Evolutionary conservation across 805 yeast genomes (phyloP).

Genomic region (Candida odintsovae): DNA sequence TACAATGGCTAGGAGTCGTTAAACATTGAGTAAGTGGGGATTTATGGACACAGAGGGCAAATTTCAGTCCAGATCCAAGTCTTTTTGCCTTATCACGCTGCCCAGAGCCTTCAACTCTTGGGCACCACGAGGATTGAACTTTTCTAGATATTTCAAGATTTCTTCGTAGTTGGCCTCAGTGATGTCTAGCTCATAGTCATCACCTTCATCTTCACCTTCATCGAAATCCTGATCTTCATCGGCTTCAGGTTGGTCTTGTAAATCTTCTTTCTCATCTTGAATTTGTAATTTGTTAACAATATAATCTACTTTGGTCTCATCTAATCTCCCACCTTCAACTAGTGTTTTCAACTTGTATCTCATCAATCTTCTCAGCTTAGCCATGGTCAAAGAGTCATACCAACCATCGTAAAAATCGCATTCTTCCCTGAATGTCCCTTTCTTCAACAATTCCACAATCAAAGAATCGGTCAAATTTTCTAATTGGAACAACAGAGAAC

Average conservation of each 20-base stretch:
- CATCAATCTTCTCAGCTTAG: constrained; percentile 60
- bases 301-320: constrained; percentile 36
- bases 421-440: constrained; percentile 31
- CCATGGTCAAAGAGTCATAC: constrained; percentile 58
- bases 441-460: constrained; percentile 38
- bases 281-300: constrained; percentile 27
- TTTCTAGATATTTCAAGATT: constrained; percentile 15
- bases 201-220: constrained; percentile 28
- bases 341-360: constrained; percentile 65
- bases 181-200: constrained; percentile 25
- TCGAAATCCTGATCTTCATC: constrained; percentile 27
- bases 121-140: constrained; percentile 21
- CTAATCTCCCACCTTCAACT: constrained; percentile 37
- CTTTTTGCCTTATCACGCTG: constrained; percentile 15
- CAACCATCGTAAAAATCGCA: constrained; percentile 74
- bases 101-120: constrained; percentile 12
- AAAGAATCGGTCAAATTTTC: constrained; percentile 73
- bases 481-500: constrained; percentile 67
- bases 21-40: not conserved
- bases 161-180: constrained; percentile 21
- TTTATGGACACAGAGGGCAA: not conserved
- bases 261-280: constrained; percentile 20
- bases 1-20: not conserved
- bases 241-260: constrained; percentile 20
- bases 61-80: constrained; percentile 5